Evolutionary conservation across 2,329 filamentous ascomycete genomes (phyloP).

Genomic region (Stachybotrys chartarum): DNA sequence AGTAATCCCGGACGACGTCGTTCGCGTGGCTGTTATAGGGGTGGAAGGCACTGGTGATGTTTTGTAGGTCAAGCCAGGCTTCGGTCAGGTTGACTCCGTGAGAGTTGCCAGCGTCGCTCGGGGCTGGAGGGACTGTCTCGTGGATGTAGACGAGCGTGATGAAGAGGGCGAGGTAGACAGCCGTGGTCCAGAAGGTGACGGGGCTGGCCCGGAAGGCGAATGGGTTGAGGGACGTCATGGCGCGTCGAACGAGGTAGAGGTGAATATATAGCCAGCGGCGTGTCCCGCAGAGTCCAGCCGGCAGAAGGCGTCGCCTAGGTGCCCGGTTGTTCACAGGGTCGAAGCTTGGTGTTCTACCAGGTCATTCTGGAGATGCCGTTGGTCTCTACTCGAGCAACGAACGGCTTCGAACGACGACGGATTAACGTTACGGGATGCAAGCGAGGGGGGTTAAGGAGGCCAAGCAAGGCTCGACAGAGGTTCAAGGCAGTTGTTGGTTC

Average conservation of each 20-base stretch:
- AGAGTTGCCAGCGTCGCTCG: slow-evolving; percentile 38
- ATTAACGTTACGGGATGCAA: not conserved
- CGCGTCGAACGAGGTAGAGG: not conserved
- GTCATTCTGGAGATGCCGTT: not conserved
- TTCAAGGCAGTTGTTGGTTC: not conserved
- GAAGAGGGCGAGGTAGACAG: slow-evolving; percentile 71
- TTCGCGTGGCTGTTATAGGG: slow-evolving; percentile 85
- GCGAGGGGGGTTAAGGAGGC: too few species aligned
- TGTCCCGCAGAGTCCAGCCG: not conserved
- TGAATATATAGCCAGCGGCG: too few species aligned
- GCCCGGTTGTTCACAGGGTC: not conserved
- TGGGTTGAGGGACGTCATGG: slow-evolving; percentile 37
- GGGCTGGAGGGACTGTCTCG: slow-evolving; percentile 64
- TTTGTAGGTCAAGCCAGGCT: slow-evolving; percentile 78
- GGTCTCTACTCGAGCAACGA: not conserved
- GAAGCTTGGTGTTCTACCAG: not conserved
- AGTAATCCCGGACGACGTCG: slow-evolving; percentile 69
- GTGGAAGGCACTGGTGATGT: slow-evolving; percentile 69
- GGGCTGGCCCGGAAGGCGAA: slow-evolving; percentile 74
- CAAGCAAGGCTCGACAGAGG: not conserved
- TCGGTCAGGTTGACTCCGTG: slow-evolving; percentile 71
- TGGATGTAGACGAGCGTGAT: slow-evolving; percentile 68
- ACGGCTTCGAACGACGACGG: too few species aligned
- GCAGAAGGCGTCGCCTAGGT: not conserved
- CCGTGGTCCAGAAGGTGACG: slow-evolving; percentile 71